A percentile compares a stretch with the other conserved stretches of the same genome.
phyloP scores from a whole-genome alignment of 345 rosid species.

The Citrus trifoliata region DNA sequence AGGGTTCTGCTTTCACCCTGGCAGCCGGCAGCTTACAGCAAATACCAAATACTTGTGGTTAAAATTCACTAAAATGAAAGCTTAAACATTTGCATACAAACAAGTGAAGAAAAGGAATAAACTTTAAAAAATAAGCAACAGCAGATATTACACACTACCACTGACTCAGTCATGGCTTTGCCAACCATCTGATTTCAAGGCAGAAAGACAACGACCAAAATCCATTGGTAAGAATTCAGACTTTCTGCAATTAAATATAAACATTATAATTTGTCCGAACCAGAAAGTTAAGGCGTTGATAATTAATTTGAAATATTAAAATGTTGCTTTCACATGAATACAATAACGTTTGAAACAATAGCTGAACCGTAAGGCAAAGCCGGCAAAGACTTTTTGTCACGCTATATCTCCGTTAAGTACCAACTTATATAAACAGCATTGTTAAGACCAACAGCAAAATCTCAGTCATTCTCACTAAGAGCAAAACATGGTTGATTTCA shows the following conservation, averaged over 20 bases:
- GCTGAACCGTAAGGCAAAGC: background rate
- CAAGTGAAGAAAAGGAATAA: background rate
- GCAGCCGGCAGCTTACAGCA: too few relatives aligned
- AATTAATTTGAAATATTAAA: too few relatives aligned
- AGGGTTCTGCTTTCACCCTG: too few relatives aligned
- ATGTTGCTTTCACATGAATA: background rate
- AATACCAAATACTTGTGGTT: constrained; percentile 15
- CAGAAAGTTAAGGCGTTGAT: too few relatives aligned
- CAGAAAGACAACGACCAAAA: too few relatives aligned
- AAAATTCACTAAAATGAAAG: background rate
- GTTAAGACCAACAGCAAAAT: background rate
- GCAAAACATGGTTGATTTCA: constrained; percentile 26
- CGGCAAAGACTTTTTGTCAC: background rate
- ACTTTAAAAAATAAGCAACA: too few relatives aligned
- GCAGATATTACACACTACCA: background rate
- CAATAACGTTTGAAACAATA: background rate
- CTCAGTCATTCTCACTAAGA: background rate
- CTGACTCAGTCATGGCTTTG: too few relatives aligned
- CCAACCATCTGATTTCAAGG: too few relatives aligned
- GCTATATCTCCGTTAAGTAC: too few relatives aligned
- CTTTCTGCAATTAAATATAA: too few relatives aligned
- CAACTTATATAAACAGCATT: background rate
- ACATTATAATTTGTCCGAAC: too few relatives aligned
- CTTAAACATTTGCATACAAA: background rate
- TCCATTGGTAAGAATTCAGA: too few relatives aligned